Evolutionary conservation across 176 grass and related monocot species (phyloP), one percentile per base, ranked within the genome.

Genomic region (Secale cereale): DNA sequence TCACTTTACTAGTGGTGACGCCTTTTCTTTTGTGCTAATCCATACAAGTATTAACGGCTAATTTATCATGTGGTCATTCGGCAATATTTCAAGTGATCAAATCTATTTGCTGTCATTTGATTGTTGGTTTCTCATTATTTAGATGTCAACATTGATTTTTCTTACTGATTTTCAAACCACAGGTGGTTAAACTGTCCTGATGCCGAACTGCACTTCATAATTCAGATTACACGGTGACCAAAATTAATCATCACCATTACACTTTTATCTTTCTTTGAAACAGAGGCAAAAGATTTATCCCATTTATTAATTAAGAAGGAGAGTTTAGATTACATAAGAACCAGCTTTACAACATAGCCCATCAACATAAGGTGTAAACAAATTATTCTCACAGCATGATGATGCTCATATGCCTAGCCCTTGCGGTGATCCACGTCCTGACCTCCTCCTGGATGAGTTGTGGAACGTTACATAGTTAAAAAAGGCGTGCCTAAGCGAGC

Each of bases 21-120:
- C 25, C 25, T 45, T 29, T 74, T 89, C 9, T 78, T 82, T 31
- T 29, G 43, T 90, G 40, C 56, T 86, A 78, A 86, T 83, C 79
- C 73, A 66, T n/a, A 46, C 45, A 59, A 35, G 33, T 74, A 19
- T 28, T 83, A 79, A 61, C 28, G 39, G 28, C 46, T 67, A 28
- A 40, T 61, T 60, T 68, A 60, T 74, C 23, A 7, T 28, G 41
- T 25, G 23, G 25, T 28, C 15, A 48, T 74, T 15, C 7, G 27
- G 13, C 40, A 74, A 48, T 27, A 39, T 19, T 74, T 3, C 25
- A 74, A 29, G 41, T 48, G 23, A 48, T 74, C 25, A 45, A 1
- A 45, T 41, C 22, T n/a, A 72, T 72, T 1, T 72, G 11, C 3
- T 45, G n/a, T 45, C 12, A 57, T 56, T 56, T 33, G 23, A n/a